A percentile compares a stretch with the other conserved stretches of the same genome.
phyloP scores from a whole-genome alignment of 2,329 filamentous ascomycete genomes.

The Penicillium sp. region DNA sequence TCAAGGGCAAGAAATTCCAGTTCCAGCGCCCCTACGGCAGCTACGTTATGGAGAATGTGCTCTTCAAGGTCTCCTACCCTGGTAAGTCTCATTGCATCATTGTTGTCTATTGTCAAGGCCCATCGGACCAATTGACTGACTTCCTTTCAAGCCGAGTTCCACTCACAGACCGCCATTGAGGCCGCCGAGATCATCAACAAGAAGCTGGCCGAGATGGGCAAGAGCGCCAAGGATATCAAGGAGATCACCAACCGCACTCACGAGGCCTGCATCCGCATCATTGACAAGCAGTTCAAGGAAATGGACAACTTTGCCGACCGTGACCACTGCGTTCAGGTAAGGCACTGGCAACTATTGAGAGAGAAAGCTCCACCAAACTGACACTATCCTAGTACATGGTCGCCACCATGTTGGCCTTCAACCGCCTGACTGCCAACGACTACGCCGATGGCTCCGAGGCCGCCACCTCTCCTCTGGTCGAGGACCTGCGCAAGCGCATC shows the following conservation, averaged over 20 bases:
- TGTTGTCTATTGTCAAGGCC: too few relatives aligned
- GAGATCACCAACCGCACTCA: constrained; percentile 91
- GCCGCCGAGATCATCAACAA: constrained; percentile 86
- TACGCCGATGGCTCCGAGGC: constrained; percentile 93
- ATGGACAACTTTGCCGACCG: constrained; percentile 99
- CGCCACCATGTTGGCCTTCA: constrained; percentile 91
- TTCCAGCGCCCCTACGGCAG: constrained; percentile 96
- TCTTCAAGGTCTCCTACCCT: constrained; percentile 99
- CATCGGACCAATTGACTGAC: constrained; percentile 6
- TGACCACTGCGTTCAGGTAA: constrained; percentile 92
- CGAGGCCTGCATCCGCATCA: constrained; percentile 97
- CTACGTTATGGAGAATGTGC: constrained; percentile 99
- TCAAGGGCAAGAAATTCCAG: constrained; percentile 92
- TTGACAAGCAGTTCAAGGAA: constrained; percentile 99
- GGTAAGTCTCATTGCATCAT: constrained; percentile 56
- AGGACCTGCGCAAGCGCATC: constrained; percentile 90
- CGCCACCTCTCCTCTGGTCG: constrained; percentile 84
- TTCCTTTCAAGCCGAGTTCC: constrained; percentile 74
- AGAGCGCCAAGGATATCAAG: constrained; percentile 93
- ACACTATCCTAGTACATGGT: constrained; percentile 75
- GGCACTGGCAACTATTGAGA: constrained; percentile 10
- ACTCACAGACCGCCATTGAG: constrained; percentile 97
- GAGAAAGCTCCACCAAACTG: neutral
- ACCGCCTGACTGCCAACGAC: constrained; percentile 89
- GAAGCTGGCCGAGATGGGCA: constrained; percentile 80